phyloP scores from a whole-genome alignment of 129 eudicot genomes.

The Solidago caesia region DNA sequence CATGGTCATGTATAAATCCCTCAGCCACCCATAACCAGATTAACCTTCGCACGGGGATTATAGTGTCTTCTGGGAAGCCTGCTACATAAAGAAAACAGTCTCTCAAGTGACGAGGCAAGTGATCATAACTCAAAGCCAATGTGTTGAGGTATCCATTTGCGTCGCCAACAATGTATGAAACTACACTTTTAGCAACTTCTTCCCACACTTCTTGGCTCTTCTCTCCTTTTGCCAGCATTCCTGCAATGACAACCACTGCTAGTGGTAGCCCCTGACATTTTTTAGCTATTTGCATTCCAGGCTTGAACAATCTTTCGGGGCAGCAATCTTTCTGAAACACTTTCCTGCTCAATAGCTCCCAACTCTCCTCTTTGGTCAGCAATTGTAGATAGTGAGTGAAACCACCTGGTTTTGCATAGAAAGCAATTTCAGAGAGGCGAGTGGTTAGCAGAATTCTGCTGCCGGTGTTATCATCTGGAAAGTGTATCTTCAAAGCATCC shows the following conservation, averaged over 20 bases:
- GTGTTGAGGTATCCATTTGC: conserved; percentile 18
- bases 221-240: conserved; percentile 14
- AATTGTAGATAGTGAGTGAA: conserved; percentile 11
- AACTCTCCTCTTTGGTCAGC: conserved; percentile 9
- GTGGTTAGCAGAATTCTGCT: conserved; percentile 9
- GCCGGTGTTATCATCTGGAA: conserved; percentile 4
- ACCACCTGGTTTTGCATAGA: conserved; percentile 1
- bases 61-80: conserved; percentile 27
- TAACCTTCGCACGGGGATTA: conserved; percentile 13
- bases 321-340: conserved; percentile 3
- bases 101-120: conserved; percentile 22
- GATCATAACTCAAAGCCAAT: conserved; percentile 29
- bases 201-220: conserved; percentile 12
- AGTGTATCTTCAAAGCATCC: conserved; percentile 11
- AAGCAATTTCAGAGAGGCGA: conserved; percentile 2
- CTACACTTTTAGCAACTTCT: conserved; percentile 24
- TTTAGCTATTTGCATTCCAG: conserved; percentile 32
- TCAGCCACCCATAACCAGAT: conserved; percentile 39
- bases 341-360: conserved; percentile 12
- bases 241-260: conserved; percentile 31
- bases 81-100: conserved; percentile 34
- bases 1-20: conserved; percentile 33
- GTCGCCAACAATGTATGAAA: conserved; percentile 25
- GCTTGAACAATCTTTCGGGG: conserved; percentile 23
- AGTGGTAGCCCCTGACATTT: conserved; percentile 44